These are phyloP conservation scores for Dianthus caryophyllus DNA, from an alignment of 148 eudicot species.

Conservation along the genomic window DNA sequence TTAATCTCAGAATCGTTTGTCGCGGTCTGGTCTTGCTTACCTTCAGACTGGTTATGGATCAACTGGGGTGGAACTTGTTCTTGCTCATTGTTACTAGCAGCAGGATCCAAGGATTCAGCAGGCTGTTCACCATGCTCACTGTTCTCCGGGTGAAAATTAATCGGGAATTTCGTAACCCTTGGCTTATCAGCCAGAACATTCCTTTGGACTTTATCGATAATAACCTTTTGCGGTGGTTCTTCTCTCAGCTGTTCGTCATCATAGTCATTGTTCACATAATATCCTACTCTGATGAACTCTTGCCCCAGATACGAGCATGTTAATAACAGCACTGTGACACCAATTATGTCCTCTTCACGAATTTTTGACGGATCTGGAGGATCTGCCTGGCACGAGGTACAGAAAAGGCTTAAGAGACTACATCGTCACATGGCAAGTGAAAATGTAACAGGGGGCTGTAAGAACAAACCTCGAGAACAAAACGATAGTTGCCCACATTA, in stretches of 20 bases:
- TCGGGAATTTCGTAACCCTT: slow-evolving; percentile 84
- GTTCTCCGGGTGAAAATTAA: slow-evolving; percentile 77
- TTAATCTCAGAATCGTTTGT: not conserved
- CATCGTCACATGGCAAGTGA: not conserved
- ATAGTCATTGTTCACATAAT: slow-evolving; percentile 83
- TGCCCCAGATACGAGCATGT: slow-evolving; percentile 88
- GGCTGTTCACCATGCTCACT: slow-evolving; percentile 56
- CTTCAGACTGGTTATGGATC: slow-evolving; percentile 28
- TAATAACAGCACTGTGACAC: slow-evolving; percentile 75
- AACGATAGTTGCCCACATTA: slow-evolving; percentile 86
- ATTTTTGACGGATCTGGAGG: slow-evolving; percentile 90
- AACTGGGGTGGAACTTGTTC: slow-evolving; percentile 33
- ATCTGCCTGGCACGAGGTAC: slow-evolving; percentile 52
- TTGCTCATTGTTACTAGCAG: slow-evolving; percentile 27
- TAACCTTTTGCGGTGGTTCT: slow-evolving; percentile 87
- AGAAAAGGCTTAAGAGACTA: not conserved
- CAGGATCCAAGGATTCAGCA: slow-evolving; percentile 34
- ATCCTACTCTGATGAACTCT: slow-evolving; percentile 86
- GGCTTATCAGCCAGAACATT: slow-evolving; percentile 84
- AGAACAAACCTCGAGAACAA: slow-evolving; percentile 69
- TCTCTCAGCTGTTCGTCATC: slow-evolving; percentile 77
- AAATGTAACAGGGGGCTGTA: not conserved
- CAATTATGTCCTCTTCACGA: slow-evolving; percentile 83
- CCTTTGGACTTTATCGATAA: slow-evolving; percentile 69
- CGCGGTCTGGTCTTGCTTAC: too few species aligned